phyloP scores from a whole-genome alignment of 1,284 basidiomycete genomes.

The Ceratobasidium sp. region DNA sequence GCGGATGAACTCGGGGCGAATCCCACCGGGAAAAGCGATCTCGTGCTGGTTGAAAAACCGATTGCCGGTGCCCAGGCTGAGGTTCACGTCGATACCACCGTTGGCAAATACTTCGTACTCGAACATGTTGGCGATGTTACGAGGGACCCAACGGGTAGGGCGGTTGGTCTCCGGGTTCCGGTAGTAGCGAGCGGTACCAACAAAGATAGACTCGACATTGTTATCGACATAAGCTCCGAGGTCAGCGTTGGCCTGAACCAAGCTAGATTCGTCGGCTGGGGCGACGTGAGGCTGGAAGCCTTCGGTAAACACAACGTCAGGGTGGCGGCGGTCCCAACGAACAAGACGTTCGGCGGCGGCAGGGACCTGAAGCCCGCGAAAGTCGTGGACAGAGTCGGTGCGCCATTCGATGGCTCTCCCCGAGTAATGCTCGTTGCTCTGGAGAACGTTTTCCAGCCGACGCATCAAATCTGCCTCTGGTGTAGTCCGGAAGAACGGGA shows the following conservation, averaged over 20 bases:
- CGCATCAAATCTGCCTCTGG: slow-evolving; percentile 1
- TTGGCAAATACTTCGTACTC: slow-evolving; percentile 4
- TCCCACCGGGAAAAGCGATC: background rate
- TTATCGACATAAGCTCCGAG: slow-evolving; percentile 6
- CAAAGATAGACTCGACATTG: slow-evolving; percentile 4
- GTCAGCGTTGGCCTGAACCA: background rate
- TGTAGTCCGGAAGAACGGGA: background rate
- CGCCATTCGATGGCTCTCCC: background rate
- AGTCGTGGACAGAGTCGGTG: background rate
- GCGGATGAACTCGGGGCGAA: slow-evolving; percentile 4
- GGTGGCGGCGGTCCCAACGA: slow-evolving; percentile 11
- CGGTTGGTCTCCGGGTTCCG: background rate
- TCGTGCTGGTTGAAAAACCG: slow-evolving; percentile 13
- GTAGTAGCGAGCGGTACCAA: slow-evolving; percentile 7
- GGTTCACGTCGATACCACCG: slow-evolving; percentile 1
- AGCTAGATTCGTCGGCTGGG: background rate
- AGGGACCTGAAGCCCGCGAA: background rate
- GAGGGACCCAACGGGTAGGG: slow-evolving; percentile 3
- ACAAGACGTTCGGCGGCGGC: slow-evolving; percentile 2
- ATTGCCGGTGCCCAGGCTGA: slow-evolving; percentile 2
- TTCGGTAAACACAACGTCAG: background rate
- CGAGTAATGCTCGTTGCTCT: slow-evolving; percentile 6
- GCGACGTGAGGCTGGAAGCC: slow-evolving; percentile 6
- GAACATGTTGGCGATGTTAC: slow-evolving; percentile 13
- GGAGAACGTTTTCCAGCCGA: background rate